Conservation (phyloP, 305 asterid genomes). For the Fraxinus sp. region DNA sequence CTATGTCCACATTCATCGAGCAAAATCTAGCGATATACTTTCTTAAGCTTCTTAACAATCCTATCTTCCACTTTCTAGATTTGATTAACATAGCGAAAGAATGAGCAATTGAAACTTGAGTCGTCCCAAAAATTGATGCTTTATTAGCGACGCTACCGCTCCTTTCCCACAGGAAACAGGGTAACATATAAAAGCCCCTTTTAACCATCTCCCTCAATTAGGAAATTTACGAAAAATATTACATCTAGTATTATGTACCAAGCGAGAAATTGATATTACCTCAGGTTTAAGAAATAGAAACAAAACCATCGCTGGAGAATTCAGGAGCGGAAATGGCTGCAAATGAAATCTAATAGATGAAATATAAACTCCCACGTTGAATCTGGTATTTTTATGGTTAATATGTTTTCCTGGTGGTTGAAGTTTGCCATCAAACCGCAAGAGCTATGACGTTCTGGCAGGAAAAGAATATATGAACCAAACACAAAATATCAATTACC, state of each 20-base stretch:
- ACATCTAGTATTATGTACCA: not conserved
- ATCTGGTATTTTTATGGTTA: not conserved
- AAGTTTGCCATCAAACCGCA: not conserved
- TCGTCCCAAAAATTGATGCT: not conserved
- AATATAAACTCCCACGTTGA: not conserved
- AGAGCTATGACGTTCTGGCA: not conserved
- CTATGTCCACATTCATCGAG: not conserved
- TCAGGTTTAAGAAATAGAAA: not conserved
- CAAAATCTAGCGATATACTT: not conserved
- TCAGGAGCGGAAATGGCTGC: not conserved
- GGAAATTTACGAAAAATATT: not conserved
- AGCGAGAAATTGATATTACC: not conserved
- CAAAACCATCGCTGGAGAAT: not conserved
- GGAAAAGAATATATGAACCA: not conserved
- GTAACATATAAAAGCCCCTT: not conserved
- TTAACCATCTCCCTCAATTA: not conserved
- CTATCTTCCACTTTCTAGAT: not conserved
- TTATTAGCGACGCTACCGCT: not conserved
- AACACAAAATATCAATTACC: conserved; percentile 19
- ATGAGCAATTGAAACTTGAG: not conserved
- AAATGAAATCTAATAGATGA: not conserved
- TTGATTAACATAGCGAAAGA: not conserved
- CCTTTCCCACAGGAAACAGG: not conserved
- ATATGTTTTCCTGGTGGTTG: not conserved
- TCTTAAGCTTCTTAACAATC: not conserved